Evolutionary conservation across 306 rosid species (phyloP).

Genomic region (Comarum palustre): DNA sequence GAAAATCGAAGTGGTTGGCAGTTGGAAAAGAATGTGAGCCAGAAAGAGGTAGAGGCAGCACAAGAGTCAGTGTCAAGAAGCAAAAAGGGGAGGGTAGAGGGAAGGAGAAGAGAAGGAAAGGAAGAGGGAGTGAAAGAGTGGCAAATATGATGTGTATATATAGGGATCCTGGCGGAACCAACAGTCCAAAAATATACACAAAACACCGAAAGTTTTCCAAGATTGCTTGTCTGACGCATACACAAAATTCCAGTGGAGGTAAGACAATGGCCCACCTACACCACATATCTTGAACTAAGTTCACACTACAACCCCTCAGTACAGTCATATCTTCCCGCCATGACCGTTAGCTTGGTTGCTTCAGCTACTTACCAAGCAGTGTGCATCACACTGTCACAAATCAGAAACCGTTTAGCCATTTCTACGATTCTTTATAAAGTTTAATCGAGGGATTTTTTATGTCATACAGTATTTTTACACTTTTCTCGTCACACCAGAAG

Average conservation of each 20-base stretch:
- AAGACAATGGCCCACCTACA: slow-evolving; percentile 38
- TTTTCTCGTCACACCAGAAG: neutral
- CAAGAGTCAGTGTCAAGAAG: slow-evolving; percentile 17
- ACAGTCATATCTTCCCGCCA: slow-evolving; percentile 38
- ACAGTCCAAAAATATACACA: slow-evolving; percentile 37
- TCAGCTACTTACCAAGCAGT: neutral
- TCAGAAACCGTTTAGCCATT: neutral
- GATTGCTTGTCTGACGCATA: slow-evolving; percentile 60
- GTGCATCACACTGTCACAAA: neutral
- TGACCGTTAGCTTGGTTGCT: slow-evolving; percentile 25
- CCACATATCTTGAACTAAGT: slow-evolving; percentile 45
- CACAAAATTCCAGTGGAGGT: slow-evolving; percentile 53
- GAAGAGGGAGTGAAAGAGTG: slow-evolving; percentile 24
- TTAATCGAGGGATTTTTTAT: neutral
- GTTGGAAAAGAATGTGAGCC: neutral
- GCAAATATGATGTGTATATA: slow-evolving; percentile 29
- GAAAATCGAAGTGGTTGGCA: neutral
- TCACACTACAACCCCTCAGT: slow-evolving; percentile 39
- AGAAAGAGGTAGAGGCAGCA: slow-evolving; percentile 14
- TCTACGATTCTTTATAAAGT: neutral
- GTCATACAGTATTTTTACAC: neutral
- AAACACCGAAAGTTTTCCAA: slow-evolving; percentile 74
- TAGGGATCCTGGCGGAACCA: slow-evolving; percentile 37
- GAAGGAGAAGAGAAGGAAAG: slow-evolving; percentile 10
- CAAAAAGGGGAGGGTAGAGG: slow-evolving; percentile 18